Evolutionary conservation across 2,329 filamentous ascomycete species (phyloP), one percentile per base, ranked within the genome.

Genomic region (Cytospora piceicola): DNA sequence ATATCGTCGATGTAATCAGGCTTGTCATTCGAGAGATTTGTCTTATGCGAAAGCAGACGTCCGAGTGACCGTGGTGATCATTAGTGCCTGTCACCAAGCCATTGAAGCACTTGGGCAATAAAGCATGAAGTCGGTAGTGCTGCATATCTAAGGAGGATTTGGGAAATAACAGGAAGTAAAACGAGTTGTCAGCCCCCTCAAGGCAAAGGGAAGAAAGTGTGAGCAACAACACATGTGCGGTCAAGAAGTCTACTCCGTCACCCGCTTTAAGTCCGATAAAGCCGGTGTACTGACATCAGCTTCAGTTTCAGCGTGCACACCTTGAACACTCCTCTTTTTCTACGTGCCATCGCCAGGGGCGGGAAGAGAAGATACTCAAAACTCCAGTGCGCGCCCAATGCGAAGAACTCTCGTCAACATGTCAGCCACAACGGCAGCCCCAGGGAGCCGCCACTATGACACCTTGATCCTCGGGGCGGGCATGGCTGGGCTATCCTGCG

Each of bases 401-500:
- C 52, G 22, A 32, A 46, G 30, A 17, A 46, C 11, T 6, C 3
- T 55, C 42, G 32, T 14, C 42, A 29, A 46, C 4, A 64, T 64
- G 62, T 49, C 55, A 49, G 55, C 53, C 51, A 32, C 61, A 42
- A 46, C 32, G 53, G 52, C 60, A 17, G 17, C 36, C 36, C 34
- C 39, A n/a, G 4, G 22, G 8, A 34, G 9, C 22, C 24, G n/a
- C 11, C 62, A 64, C 49, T 54, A 54, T 34, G 62, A 64, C 46
- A 64, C 62, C 1, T 27, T 64, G 20, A 29, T 64, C n/a, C 62
- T 64, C 12, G 62, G 62, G 2, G 62, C 62, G 24, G 62, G 62
- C 8, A 64, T 64, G 55, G 53, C 62, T 49, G 62, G 62, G 15
- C 27, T 64, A 24, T 46, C 62, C 46, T 64, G 62, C 34, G 62